phyloP scores from a whole-genome alignment of 805 yeast species.

The Schwanniomyces polymorphus region DNA sequence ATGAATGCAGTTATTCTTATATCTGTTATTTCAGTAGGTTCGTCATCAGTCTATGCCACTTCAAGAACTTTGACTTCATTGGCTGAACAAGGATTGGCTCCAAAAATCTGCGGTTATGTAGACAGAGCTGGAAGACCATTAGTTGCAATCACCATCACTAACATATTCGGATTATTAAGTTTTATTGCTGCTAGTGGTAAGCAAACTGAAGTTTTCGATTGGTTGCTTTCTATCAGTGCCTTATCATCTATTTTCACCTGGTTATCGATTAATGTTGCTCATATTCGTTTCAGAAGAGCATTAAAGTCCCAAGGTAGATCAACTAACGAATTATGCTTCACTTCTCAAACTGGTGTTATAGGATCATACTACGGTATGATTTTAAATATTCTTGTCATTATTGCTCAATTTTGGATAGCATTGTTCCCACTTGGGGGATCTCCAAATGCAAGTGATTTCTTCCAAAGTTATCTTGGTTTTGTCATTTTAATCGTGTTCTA shows the following conservation, averaged over 20 bases:
- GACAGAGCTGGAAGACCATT: conserved; percentile 81
- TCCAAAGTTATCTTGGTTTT: conserved; percentile 36
- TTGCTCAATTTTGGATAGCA: conserved; percentile 46
- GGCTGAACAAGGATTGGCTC: conserved; percentile 67
- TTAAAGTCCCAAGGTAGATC: conserved; percentile 32
- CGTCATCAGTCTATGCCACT: conserved; percentile 68
- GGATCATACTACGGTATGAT: conserved; percentile 36
- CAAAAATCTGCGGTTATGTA: conserved; percentile 60
- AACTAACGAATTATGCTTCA: conserved; percentile 35
- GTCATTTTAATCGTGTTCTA: conserved; percentile 36
- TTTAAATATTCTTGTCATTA: conserved; percentile 33
- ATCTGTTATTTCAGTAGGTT: conserved; percentile 71
- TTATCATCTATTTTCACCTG: conserved; percentile 43
- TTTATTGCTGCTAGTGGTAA: conserved; percentile 47
- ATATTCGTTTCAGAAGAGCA: conserved; percentile 40
- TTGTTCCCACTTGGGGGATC: conserved; percentile 37
- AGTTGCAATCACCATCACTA: conserved; percentile 58
- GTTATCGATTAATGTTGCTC: conserved; percentile 41
- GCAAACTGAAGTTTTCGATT: conserved; percentile 39
- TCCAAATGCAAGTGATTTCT: conserved; percentile 36
- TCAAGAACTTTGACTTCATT: conserved; percentile 68
- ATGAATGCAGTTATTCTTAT: conserved; percentile 71
- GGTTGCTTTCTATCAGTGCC: conserved; percentile 43
- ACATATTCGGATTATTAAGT: conserved; percentile 56
- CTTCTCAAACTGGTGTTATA: conserved; percentile 35